A percentile compares a stretch with the other conserved stretches of the same genome.
Evolutionary conservation across 129 eudicot genomes (phyloP).

Genomic region (Escallonia rubra): DNA sequence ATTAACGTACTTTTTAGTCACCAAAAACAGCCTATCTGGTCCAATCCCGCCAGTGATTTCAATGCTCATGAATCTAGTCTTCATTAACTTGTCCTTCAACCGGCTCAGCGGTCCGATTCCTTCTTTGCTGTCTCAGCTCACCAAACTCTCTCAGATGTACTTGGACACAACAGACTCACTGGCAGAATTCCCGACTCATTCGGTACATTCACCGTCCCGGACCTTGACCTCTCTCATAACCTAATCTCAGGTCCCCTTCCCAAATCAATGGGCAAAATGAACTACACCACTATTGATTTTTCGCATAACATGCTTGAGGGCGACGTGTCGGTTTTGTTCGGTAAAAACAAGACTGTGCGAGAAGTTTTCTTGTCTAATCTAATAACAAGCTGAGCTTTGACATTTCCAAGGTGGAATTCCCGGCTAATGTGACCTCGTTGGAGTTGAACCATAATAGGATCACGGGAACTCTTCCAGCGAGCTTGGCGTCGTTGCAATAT

Average conservation of each 20-base stretch:
- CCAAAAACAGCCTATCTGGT: no score
- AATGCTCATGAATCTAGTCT: no score
- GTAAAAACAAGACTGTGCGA: conserved; percentile 34
- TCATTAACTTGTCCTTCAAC: no score
- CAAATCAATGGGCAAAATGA: conserved; percentile 25
- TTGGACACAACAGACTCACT: conserved; percentile 44
- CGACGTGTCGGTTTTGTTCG: conserved; percentile 49
- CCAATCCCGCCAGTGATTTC: no score
- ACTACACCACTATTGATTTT: conserved; percentile 35
- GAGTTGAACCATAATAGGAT: conserved; percentile 53
- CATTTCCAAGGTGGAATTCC: conserved; percentile 28
- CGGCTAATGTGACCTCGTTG: conserved; percentile 26
- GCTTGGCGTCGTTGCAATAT: conserved; percentile 12
- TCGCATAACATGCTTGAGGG: conserved; percentile 42
- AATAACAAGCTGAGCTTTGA: conserved; percentile 46
- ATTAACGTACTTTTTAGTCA: no score
- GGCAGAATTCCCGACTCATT: conserved; percentile 47
- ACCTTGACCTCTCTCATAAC: conserved; percentile 44
- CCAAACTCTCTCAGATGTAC: conserved; percentile 25
- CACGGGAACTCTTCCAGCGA: conserved; percentile 39
- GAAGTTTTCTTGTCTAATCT: conserved; percentile 32
- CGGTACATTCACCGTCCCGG: conserved; percentile 26
- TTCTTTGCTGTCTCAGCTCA: not conserved
- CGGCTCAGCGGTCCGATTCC: no score
- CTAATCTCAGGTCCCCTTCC: conserved; percentile 42